A percentile compares a stretch with the other conserved stretches of the same genome.
phyloP scores from a whole-genome alignment of 2,329 filamentous ascomycete species.

The Talaromyces albobiverticillius region DNA sequence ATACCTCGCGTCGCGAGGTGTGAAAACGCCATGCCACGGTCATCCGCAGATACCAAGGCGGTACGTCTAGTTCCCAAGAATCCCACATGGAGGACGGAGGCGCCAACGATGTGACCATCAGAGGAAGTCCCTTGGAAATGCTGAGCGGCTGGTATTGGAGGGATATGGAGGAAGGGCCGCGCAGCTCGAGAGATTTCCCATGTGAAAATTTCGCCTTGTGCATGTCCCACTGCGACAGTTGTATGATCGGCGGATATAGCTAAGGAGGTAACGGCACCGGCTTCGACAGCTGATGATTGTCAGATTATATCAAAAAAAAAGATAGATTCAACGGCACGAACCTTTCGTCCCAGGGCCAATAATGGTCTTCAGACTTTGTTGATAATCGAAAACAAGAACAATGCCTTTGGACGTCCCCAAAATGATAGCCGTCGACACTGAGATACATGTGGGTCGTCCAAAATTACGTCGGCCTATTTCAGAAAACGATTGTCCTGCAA shows the following conservation, averaged over 20 bases:
- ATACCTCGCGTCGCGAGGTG: conserved; percentile 91
- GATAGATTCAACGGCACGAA: conserved; percentile 34
- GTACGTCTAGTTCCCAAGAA: conserved; percentile 93
- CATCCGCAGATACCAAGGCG: conserved; percentile 90
- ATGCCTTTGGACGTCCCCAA: conserved; percentile 92
- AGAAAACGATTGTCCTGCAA: conserved; percentile 86
- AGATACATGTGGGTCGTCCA: conserved; percentile 84
- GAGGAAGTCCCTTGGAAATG: conserved; percentile 58
- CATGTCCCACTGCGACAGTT: conserved; percentile 86
- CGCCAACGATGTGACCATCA: conserved; percentile 79
- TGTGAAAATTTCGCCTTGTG: conserved; percentile 87
- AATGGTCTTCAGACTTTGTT: conserved; percentile 90
- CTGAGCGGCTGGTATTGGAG: conserved; percentile 67
- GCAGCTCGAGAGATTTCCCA: conserved; percentile 88
- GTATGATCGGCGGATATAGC: conserved; percentile 92
- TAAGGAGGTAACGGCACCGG: conserved; percentile 79
- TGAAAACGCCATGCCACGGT: conserved; percentile 95
- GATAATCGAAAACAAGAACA: conserved; percentile 94
- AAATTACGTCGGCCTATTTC: conserved; percentile 91
- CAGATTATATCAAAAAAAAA: conserved; percentile 1
- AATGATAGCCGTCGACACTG: conserved; percentile 82
- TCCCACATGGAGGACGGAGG: conserved; percentile 82
- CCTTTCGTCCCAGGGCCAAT: conserved; percentile 91
- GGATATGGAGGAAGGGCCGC: conserved; percentile 83
- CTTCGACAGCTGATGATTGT: conserved; percentile 69